Percentiles rank a stretch among this genome's conserved stretches.
phyloP scores from a whole-genome alignment of 2,329 filamentous ascomycete species.

The Immersiporthe knoxdaviesiana region DNA sequence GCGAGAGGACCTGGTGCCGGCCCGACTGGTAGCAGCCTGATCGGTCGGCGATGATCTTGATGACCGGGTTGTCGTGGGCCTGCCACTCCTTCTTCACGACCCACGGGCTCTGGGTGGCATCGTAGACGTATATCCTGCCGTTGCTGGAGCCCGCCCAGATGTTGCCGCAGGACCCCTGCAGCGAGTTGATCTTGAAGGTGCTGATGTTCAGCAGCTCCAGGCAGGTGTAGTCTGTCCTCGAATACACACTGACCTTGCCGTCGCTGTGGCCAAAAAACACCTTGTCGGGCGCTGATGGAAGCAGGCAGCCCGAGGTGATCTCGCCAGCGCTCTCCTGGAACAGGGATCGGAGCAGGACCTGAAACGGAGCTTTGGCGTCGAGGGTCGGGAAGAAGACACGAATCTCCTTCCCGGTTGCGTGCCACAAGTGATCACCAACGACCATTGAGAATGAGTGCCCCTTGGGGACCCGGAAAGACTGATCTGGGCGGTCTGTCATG shows the following conservation, averaged over 20 bases:
- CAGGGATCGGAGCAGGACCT: slow-evolving; percentile 73
- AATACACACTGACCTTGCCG: slow-evolving; percentile 94
- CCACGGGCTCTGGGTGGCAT: slow-evolving; percentile 83
- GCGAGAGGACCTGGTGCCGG: slow-evolving; percentile 79
- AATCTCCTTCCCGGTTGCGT: slow-evolving; percentile 84
- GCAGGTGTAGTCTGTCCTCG: slow-evolving; percentile 74
- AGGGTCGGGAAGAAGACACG: slow-evolving; percentile 78
- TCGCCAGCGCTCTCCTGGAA: slow-evolving; percentile 77
- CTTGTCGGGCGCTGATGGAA: slow-evolving; percentile 74
- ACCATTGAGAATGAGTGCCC: slow-evolving; percentile 89
- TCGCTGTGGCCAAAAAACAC: slow-evolving; percentile 92
- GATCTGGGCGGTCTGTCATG: slow-evolving; percentile 69
- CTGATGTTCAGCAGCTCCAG: slow-evolving; percentile 83
- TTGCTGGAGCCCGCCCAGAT: slow-evolving; percentile 96
- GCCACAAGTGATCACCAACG: slow-evolving; percentile 83
- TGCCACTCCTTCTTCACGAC: slow-evolving; percentile 91
- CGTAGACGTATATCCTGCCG: slow-evolving; percentile 91
- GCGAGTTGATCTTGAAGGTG: slow-evolving; percentile 90
- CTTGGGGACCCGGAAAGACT: slow-evolving; percentile 76
- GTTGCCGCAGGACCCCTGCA: slow-evolving; percentile 78
- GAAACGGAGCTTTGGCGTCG: slow-evolving; percentile 71
- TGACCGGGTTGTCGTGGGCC: slow-evolving; percentile 82
- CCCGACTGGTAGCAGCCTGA: slow-evolving; percentile 86
- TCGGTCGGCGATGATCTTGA: slow-evolving; percentile 75
- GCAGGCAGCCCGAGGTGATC: slow-evolving; percentile 79